Conservation (phyloP, 371 early-diverging fungal species). For the Dentiscutata heterogama region DNA sequence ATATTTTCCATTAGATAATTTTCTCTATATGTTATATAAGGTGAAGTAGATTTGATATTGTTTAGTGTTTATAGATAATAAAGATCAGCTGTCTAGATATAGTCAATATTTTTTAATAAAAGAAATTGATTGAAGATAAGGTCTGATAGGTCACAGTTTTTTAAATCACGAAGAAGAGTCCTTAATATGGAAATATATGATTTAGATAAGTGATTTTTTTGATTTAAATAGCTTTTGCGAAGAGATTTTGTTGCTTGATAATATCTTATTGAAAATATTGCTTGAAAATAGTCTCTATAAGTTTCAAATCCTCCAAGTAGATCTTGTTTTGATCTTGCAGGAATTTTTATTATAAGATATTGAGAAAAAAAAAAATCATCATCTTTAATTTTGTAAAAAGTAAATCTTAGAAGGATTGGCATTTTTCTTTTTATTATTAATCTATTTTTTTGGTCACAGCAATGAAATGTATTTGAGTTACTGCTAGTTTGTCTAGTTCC, state of each 20-base stretch:
- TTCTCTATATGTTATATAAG: too few species aligned
- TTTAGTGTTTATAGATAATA: not conserved
- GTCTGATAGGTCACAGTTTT: too few species aligned
- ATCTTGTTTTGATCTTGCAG: not conserved
- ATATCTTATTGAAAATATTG: not conserved
- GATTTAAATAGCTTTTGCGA: not conserved
- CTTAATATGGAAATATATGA: too few species aligned
- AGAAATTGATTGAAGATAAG: too few species aligned
- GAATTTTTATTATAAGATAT: not conserved
- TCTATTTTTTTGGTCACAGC: not conserved
- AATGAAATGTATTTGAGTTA: not conserved
- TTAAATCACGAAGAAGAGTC: too few species aligned
- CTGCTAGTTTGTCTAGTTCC: not conserved
- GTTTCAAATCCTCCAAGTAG: not conserved
- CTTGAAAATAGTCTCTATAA: not conserved
- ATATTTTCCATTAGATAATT: too few species aligned
- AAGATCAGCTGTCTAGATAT: too few species aligned
- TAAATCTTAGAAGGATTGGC: too few species aligned
- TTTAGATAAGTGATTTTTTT: too few species aligned
- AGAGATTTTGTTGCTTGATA: not conserved
- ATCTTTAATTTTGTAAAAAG: not conserved
- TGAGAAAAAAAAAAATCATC: constrained; percentile 7
- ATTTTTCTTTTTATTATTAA: not conserved
- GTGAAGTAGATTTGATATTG: not conserved
- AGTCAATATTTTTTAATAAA: too few species aligned